Percentiles rank a stretch among this genome's conserved stretches.
phyloP scores from a whole-genome alignment of 208 protist genomes.

The Entamoeba dispar region DNA sequence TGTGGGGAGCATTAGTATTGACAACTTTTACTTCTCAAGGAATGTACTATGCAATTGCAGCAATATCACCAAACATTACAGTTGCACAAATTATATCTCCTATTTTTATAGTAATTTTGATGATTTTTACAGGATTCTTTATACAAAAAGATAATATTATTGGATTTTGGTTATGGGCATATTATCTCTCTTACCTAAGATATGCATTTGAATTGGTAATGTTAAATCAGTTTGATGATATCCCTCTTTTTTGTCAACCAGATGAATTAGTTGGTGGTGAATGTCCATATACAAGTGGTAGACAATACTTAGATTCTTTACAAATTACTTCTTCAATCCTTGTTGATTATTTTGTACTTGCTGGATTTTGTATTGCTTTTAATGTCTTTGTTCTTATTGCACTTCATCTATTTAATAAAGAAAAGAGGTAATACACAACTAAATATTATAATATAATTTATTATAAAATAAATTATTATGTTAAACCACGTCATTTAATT shows the following conservation, averaged over 20 bases:
- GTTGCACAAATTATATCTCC: neutral
- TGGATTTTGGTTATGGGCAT: neutral
- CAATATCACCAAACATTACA: neutral
- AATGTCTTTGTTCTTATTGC: neutral
- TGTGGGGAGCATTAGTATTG: neutral
- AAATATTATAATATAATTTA: no score
- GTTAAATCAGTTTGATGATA: neutral
- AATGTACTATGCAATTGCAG: neutral
- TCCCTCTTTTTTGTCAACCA: neutral
- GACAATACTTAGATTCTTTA: neutral
- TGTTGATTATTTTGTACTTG: neutral
- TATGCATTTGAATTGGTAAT: neutral
- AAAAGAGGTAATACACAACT: neutral
- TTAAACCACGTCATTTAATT: no score
- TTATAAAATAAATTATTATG: no score
- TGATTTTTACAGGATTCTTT: neutral
- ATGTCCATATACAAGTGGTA: neutral
- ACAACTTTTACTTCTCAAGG: neutral
- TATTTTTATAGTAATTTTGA: neutral
- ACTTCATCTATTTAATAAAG: neutral
- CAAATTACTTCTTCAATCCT: neutral
- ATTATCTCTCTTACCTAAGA: neutral
- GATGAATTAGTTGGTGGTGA: neutral
- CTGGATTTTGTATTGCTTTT: neutral
- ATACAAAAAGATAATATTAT: neutral